Evolutionary conservation across 805 yeast genomes (phyloP).

Genomic region (Isabelozyma gotoi): DNA sequence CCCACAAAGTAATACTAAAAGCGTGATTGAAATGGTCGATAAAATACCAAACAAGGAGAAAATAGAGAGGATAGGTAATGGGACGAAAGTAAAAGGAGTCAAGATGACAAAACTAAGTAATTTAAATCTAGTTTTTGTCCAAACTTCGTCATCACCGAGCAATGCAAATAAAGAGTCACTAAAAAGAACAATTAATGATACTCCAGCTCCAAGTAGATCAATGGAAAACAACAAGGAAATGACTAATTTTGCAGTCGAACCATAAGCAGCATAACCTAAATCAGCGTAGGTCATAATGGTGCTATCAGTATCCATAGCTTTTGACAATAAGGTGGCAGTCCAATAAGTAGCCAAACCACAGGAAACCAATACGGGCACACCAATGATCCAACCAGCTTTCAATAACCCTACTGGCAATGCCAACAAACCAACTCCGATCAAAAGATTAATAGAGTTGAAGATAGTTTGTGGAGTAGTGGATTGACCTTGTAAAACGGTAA

Average conservation of each 20-base stretch:
- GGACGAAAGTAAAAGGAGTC: conserved; percentile 81
- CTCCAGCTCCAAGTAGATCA: conserved; percentile 80
- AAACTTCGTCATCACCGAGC: conserved; percentile 35
- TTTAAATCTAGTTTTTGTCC: conserved; percentile 56
- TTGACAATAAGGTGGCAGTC: conserved; percentile 72
- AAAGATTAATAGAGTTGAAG: conserved; percentile 69
- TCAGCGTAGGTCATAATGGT: conserved; percentile 87
- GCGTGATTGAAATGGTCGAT: conserved; percentile 65
- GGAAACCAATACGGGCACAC: conserved; percentile 53
- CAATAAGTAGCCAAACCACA: conserved; percentile 72
- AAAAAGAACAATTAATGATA: conserved; percentile 75
- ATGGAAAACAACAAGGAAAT: conserved; percentile 74
- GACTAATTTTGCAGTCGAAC: conserved; percentile 68
- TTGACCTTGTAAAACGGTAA: conserved; percentile 76
- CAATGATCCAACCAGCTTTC: conserved; percentile 66
- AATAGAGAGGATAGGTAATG: conserved; percentile 70
- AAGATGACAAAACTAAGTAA: conserved; percentile 64
- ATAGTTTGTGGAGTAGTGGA: conserved; percentile 78
- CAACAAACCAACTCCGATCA: conserved; percentile 67
- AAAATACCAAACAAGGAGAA: conserved; percentile 69
- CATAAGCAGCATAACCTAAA: conserved; percentile 83
- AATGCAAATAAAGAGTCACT: conserved; percentile 82
- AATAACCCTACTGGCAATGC: conserved; percentile 66
- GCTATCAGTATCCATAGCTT: conserved; percentile 76
- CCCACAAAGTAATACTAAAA: conserved; percentile 62